phyloP scores from a whole-genome alignment of 495 filamentous ascomycete genomes.

The Neurospora sp. region DNA sequence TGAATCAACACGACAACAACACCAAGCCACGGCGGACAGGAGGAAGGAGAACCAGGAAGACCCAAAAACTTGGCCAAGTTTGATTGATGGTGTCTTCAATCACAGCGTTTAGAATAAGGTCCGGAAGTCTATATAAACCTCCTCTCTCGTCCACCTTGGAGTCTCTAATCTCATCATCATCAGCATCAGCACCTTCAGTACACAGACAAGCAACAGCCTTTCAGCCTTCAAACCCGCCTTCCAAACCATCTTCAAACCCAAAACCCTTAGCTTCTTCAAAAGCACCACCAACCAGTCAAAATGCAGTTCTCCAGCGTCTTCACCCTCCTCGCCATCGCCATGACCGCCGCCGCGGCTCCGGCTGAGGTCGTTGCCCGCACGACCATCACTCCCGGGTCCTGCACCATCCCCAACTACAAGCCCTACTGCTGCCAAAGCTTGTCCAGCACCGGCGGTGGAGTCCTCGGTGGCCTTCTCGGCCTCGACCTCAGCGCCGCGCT shows the following conservation, averaged over 20 bases:
- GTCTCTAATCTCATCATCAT: conserved; percentile 2
- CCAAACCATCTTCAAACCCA: neutral
- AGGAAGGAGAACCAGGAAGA: neutral
- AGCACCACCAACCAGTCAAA: conserved; percentile 3
- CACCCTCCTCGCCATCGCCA: conserved; percentile 13
- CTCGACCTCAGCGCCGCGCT: neutral
- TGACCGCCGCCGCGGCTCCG: conserved; percentile 11
- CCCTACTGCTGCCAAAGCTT: conserved; percentile 6
- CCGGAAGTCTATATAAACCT: conserved; percentile 4
- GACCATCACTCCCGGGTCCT: neutral
- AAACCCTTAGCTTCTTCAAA: conserved; percentile 1
- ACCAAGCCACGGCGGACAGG: neutral
- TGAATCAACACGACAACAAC: neutral
- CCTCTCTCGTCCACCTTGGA: conserved; percentile 1
- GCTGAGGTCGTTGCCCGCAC: conserved; percentile 1
- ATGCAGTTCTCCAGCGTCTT: conserved; percentile 17
- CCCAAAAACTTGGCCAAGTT: neutral
- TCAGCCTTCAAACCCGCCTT: neutral
- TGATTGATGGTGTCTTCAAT: neutral
- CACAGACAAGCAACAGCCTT: neutral
- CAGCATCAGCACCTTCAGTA: conserved; percentile 6
- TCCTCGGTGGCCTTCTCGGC: neutral
- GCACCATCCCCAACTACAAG: conserved; percentile 1
- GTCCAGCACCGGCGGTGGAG: neutral
- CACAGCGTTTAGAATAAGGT: neutral